Evolutionary conservation across 495 filamentous ascomycete species (phyloP).

Genomic region (Penicillium goetzii): DNA sequence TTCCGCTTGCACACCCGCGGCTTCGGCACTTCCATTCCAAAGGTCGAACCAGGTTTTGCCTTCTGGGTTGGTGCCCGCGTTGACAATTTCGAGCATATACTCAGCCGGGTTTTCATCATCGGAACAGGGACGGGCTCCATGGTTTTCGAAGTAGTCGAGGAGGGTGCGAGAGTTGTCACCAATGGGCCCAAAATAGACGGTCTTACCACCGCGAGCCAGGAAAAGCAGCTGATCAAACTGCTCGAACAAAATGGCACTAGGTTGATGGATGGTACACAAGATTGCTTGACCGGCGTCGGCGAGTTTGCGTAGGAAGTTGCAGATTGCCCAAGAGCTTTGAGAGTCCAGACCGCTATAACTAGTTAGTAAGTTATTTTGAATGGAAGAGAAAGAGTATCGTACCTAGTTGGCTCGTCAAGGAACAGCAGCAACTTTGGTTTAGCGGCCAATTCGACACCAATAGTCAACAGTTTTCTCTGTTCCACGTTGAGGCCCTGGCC

Average conservation of each 20-base stretch:
- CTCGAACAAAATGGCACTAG: slow-evolving; percentile 87
- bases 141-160: slow-evolving; percentile 74
- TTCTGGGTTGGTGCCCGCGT: slow-evolving; percentile 26
- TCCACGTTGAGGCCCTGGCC: slow-evolving; percentile 69
- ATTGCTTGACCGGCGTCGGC: slow-evolving; percentile 87
- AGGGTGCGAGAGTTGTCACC: slow-evolving; percentile 73
- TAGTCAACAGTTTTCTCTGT: slow-evolving; percentile 84
- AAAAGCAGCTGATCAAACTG: slow-evolving; percentile 87
- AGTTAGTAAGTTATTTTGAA: slow-evolving; percentile 6
- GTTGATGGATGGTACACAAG: slow-evolving; percentile 94
- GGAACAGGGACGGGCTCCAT: slow-evolving; percentile 69
- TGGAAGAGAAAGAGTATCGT: slow-evolving; percentile 14
- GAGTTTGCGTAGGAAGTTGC: slow-evolving; percentile 77
- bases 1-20: slow-evolving; percentile 62
- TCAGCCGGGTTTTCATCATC: slow-evolving; percentile 78
- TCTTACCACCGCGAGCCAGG: slow-evolving; percentile 65
- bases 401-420: slow-evolving; percentile 75
- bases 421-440: slow-evolving; percentile 87
- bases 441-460: slow-evolving; percentile 87
- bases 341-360: slow-evolving; percentile 68
- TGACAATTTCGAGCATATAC: slow-evolving; percentile 85
- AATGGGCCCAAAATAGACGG: slow-evolving; percentile 87
- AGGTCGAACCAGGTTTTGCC: slow-evolving; percentile 71
- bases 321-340: slow-evolving; percentile 71
- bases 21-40: slow-evolving; percentile 74